Base-by-base conservation (phyloP, 2,329 filamentous ascomycete species). In the Ramularia collo-cygni region DNA sequence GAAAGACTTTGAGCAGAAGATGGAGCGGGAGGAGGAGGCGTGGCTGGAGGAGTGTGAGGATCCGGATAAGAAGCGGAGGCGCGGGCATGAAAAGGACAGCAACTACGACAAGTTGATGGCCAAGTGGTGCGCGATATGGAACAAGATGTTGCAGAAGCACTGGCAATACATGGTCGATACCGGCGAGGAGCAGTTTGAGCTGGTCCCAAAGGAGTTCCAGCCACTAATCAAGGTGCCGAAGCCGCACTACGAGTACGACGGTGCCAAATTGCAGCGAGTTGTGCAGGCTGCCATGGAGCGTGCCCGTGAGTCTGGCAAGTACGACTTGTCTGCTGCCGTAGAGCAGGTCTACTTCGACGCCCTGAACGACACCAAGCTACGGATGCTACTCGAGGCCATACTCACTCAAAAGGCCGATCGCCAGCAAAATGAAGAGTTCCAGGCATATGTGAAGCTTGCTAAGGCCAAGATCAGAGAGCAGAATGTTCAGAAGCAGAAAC, bases 221-320 rank as follows among this genome's bases (percentile, higher is more conserved):
- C 14, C 19, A 9, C 31, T 37, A 8, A 33, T 44, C 27, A 44
- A 30, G 12, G 28, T 32, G 3, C 24, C 26, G 12, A 15, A 32
- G 12, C 15, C 27, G 19, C n/a, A 13, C 17, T 44, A 32, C 28
- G 36, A 44, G 29, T 50, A 48, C 29, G 38, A 48, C 26, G 42
- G 28, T 8, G 37, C 43, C 16, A 50, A 47, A 43, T 32, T 50
- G 15, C 28, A 41, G 33, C 17, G 29, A 2, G 50, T 64, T 5
- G 58, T 70, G 26, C 62, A 68, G 26, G 60, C 62, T 9, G 66
- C 66, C 15, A 58, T 63, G 32, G 50, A 57, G 27, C 59, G 62
- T 37, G 59, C 67, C 8, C 52, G 54, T 32, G 55, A 59, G 35
- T 47, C 59, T 16, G 52, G 60, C 12, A 60, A 62, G 28, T 45